Base-by-base conservation (phyloP, 2,329 filamentous ascomycete species). In the Ceratocystis lukuohia region DNA sequence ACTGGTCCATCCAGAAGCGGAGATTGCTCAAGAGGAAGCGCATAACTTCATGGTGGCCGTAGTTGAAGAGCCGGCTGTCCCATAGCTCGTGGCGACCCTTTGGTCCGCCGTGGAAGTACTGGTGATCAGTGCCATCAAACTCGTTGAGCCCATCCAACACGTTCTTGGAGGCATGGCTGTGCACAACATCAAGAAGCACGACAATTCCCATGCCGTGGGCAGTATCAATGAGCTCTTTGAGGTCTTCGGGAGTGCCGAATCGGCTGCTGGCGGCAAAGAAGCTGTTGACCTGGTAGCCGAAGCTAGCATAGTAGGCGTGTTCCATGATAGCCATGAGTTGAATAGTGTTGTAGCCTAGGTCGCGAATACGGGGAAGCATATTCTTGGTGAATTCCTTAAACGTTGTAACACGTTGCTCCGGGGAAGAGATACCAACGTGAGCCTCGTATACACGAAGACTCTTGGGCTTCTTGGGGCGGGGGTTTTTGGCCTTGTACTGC, bases 301-400 rank as follows among this genome's bases (percentile, higher is more conserved):
- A 99, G 73, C 93, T 97, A 72, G 94, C 94, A 75, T 99, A 99
- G 80, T 99, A 99, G 62, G 94, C 94, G 77, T 99, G 94, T 75
- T 99, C 94, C 93, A 99, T 99, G 73, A 99, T 82, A 59, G 94
- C 94, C 94, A 99, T 99, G 70, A 99, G 81, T 75, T 99, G 94
- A 71, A 99, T 97, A 65, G 92, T 89, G 74, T 99, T 97, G 80
- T 99, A 99, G 50, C 93, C 94, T 56, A 97, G 80, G 70, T 85
- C 80, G 73, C 92, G 88, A 77, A 99, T 97, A 67, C 93, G 85
- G 17, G 93, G 92, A 6, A 99, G 83, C 82, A 96, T 91, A 75
- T 89, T 91, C 72, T 86, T 82, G 1, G 93, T 97, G 75, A 99
- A 99, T 77, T 99, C 92, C 76, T 96, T 96, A 83, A 96, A 99